Evolutionary conservation across 306 rosid genomes (phyloP), one percentile per base, ranked within the genome.

Genomic region (Cyamopsis tetragonoloba): DNA sequence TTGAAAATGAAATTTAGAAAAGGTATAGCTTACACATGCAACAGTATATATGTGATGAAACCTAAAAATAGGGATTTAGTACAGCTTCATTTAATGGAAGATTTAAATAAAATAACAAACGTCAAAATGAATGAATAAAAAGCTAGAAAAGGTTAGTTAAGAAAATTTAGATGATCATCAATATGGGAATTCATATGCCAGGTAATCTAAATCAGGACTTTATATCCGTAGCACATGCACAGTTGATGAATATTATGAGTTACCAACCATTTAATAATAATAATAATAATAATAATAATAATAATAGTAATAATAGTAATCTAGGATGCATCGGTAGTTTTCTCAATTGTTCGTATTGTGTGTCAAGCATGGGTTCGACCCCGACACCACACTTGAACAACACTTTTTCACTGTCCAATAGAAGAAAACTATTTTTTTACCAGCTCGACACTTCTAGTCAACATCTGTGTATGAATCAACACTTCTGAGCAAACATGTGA

Each of bases 1-100:
- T 7, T 5, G 53, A 53, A 51, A 62, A 51, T 62, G 77, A 58
- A 34, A 58, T 43, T 70, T 31, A 10, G 38, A 39, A 5, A 68
- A 38, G 22, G 3, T n/a, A n/a, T n/a, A n/a, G n/a, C n/a, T 60
- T 37, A 12, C 35, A 38, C 23, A 9, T 41, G 2, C 17, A 14
- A 27, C 13, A 58, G 27, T 19, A 18, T n/a, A n/a, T n/a, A n/a
- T 17, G 37, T 13, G 28, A 22, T 27, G 23, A 56, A 56, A 55
- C 75, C 66, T 30, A 30, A 56, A 30, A 57, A 57, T n/a, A 3
- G 48, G 48, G 69, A 47, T 34, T 34, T n/a, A 7, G 60, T 46
- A 32, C 46, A 2, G 22, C 26, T 62, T 42, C 54, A 42, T 62
- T 62, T 14, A 24, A 62, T 42, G 39, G 2, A 23, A 37, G 12